A percentile compares a stretch with the other conserved stretches of the same genome.
phyloP scores from a whole-genome alignment of 495 filamentous ascomycete genomes.

The Schizothecium vesticola region DNA sequence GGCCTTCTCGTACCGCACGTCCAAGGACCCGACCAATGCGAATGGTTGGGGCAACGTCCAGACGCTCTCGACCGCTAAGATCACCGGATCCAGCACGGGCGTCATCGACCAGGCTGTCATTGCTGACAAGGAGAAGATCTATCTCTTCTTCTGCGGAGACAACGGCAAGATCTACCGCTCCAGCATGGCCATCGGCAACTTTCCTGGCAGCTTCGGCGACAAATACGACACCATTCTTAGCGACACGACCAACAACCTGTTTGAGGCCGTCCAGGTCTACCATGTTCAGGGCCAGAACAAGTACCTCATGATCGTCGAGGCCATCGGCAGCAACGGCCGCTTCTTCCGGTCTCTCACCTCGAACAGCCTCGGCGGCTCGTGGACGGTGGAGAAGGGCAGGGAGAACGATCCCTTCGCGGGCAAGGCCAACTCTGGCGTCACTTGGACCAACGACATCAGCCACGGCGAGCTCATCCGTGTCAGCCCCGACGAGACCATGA shows the following conservation, averaged over 20 bases:
- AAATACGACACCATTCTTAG: conserved; percentile 42
- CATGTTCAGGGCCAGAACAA: conserved; percentile 46
- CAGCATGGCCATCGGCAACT: conserved; percentile 53
- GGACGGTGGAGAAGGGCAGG: conserved; percentile 47
- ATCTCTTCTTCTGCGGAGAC: conserved; percentile 62
- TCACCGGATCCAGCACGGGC: conserved; percentile 45
- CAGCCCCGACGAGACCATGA: conserved; percentile 53
- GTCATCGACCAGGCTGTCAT: conserved; percentile 58
- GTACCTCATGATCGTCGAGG: conserved; percentile 63
- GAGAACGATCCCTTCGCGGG: conserved; percentile 56
- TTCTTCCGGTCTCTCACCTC: conserved; percentile 63
- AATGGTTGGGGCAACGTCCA: conserved; percentile 52
- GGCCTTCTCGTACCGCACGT: conserved; percentile 54
- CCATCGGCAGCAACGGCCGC: conserved; percentile 50
- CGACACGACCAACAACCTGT: conserved; percentile 51
- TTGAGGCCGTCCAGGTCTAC: conserved; percentile 62
- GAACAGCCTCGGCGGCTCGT: conserved; percentile 45
- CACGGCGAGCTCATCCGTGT: conserved; percentile 56
- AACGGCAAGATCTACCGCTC: conserved; percentile 61
- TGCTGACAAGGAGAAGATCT: conserved; percentile 53
- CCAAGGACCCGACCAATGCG: conserved; percentile 50
- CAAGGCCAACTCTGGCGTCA: conserved; percentile 55
- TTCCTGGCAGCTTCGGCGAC: conserved; percentile 55
- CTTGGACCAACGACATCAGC: conserved; percentile 62
- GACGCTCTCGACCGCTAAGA: conserved; percentile 51